A percentile compares a stretch with the other conserved stretches of the same genome.
These are phyloP conservation scores for Lachnellula suecica DNA, from an alignment of 2,329 filamentous ascomycete species.

Conservation along the genomic window DNA sequence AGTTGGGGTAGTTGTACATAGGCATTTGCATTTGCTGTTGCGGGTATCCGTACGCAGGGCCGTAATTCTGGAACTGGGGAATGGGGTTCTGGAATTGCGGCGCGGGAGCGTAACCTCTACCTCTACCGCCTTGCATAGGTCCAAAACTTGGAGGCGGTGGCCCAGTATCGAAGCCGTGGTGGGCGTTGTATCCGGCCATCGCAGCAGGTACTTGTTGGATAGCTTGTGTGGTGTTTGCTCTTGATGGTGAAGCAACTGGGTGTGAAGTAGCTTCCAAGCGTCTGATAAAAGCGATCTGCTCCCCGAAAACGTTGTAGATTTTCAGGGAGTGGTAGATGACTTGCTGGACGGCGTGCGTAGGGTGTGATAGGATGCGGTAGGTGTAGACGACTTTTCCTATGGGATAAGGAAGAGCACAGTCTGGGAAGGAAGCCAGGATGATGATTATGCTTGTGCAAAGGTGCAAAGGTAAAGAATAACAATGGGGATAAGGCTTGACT, in stretches of 20 bases:
- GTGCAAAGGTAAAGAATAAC: neutral
- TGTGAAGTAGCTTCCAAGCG: constrained; percentile 12
- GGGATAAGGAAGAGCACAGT: constrained; percentile 7
- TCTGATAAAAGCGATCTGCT: constrained; percentile 16
- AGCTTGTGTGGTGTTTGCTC: neutral
- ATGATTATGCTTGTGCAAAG: neutral
- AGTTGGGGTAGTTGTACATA: neutral
- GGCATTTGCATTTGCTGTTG: neutral
- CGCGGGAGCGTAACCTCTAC: too few species aligned
- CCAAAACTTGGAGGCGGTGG: constrained; percentile 20
- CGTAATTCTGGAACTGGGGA: neutral
- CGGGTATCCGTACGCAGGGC: neutral
- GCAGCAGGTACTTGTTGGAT: neutral
- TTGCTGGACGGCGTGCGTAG: constrained; percentile 10
- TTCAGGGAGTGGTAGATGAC: constrained; percentile 17
- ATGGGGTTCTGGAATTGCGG: too few species aligned
- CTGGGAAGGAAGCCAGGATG: constrained; percentile 20
- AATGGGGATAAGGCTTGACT: neutral
- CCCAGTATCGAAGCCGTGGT: constrained; percentile 26
- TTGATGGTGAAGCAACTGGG: neutral
- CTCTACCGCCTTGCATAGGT: constrained; percentile 1
- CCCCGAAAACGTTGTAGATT: constrained; percentile 13
- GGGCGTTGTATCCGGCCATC: constrained; percentile 27
- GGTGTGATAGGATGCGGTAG: constrained; percentile 14
- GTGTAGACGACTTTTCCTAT: constrained; percentile 18